Base-by-base conservation (phyloP, 2,329 filamentous ascomycete genomes). In the Colletotrichum trifolii region DNA sequence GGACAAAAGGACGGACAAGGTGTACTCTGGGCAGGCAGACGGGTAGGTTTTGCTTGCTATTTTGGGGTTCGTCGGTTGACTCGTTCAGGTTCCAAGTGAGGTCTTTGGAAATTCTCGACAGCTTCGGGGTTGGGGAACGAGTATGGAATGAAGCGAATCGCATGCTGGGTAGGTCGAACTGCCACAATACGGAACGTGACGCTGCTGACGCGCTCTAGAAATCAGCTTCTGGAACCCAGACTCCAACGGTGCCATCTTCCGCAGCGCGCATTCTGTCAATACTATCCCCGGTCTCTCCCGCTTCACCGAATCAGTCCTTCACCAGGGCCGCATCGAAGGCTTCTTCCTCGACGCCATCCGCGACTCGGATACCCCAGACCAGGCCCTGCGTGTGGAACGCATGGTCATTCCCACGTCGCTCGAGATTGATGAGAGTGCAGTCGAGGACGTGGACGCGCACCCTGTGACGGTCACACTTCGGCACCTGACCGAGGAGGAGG, bases 311-410 rank as follows among this genome's bases (percentile, higher is more conserved):
- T 84, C 88, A 2, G 87, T 91, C 6, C 74, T 94, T 36, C 90
- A 92, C 70, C 91, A 93, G 75, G 91, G 89, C 3, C 85, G 89
- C 1, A 87, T 92, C 63, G 90, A 93, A 71, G 79, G 83, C 2
- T 90, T 89, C 73, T 88, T 91, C 70, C 78, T 90, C 0, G 88
- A 91, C 66, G 82, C 84, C 49, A 85, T 91, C 54, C 81, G 82
- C 67, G 76, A 85, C 52, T 76, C 85, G 68, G 83, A 82, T 2
- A 81, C 83, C 34, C n/a, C 58, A 11, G 42, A 47, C 5, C 13
- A 56, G 40, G 67, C 69, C 7, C 82, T 89, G 43, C 71, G 73
- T 5, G 81, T 92, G 10, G 89, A 91, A 69, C 81, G 88, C 5
- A 85, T 83, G 0, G 82, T 90, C 2, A 74, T 91, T 13, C 88